Conservation (phyloP, 2,329 filamentous ascomycete species). For the Fusarium setosum region DNA sequence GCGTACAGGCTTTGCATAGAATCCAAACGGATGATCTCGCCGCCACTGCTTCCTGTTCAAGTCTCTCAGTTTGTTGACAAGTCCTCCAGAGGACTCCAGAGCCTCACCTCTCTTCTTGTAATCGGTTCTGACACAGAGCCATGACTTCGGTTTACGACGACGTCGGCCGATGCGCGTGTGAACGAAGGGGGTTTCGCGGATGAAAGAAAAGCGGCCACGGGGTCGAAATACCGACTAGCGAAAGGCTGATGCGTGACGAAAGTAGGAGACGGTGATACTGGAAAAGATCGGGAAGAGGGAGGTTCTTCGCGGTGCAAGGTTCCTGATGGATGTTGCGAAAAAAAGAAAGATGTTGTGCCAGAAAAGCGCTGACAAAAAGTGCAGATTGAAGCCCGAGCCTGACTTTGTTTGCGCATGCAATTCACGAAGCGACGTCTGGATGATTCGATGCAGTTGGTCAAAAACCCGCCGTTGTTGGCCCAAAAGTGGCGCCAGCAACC, state of each 20-base stretch:
- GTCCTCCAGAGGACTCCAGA: background rate
- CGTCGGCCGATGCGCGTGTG: slow-evolving; percentile 6
- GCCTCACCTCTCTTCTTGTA: slow-evolving; percentile 86
- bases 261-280: background rate
- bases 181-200: slow-evolving; percentile 7
- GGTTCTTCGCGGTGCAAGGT: background rate
- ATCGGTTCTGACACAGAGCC: slow-evolving; percentile 88
- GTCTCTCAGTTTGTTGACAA: slow-evolving; percentile 32
- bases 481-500: slow-evolving; percentile 31
- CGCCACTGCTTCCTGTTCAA: slow-evolving; percentile 89
- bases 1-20: slow-evolving; percentile 90
- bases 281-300: background rate
- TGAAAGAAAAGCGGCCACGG: slow-evolving; percentile 16
- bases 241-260: slow-evolving; percentile 8
- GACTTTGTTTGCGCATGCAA: slow-evolving; percentile 32
- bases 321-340: background rate
- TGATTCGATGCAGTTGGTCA: background rate
- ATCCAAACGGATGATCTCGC: slow-evolving; percentile 96
- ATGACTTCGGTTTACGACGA: slow-evolving; percentile 58
- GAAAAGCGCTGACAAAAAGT: slow-evolving; percentile 10
- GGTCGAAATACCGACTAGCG: slow-evolving; percentile 7
- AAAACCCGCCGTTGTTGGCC: slow-evolving; percentile 28
- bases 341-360: background rate
- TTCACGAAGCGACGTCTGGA: slow-evolving; percentile 37
- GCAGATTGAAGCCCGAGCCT: slow-evolving; percentile 26